Base-by-base conservation (phyloP, 257 asterid species). In the Solanum etuberosum region DNA sequence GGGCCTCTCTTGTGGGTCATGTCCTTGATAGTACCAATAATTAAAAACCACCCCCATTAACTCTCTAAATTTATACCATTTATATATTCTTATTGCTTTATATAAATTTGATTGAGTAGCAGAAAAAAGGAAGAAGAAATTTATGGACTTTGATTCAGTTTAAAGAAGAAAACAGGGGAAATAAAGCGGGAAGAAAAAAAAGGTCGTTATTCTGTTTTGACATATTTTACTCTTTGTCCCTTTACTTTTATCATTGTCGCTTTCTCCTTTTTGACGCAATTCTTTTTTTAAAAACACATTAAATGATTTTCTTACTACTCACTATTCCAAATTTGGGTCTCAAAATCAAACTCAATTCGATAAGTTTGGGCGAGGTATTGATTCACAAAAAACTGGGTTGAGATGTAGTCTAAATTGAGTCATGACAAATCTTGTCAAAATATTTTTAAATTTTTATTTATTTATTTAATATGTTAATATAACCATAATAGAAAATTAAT, bases 1-100 rank as follows among this genome's bases (percentile, higher is more conserved):
- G 95, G 93, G 90, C 91, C 92, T 90, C 61, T 81, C 31, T 51
- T 86, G 98, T 96, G 98, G 96, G 98, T 83, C 98, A 92, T 80
- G 38, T 74, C 85, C 42, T 46, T 80, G 9, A 43, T 81, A 48
- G 31, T 81, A 81, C 68, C 85, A 48, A 81, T 31, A 29, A 18
- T 48, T 29, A 81, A 10, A 42, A 31, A 29, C 3, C 29, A 32
- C 43, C 40, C 42, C 85, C 31, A 12, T 80, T 46, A 46, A 48
- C 67, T 46, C 67, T 46, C 3, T 48, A 18, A 18, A 54, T 54
- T 48, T 54, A 18, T 51, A 16, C 14, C 4, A 27, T 80, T 18
- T 43, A 42, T 89, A 61, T 38, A 37, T 81, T 81, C 68, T 38
- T 67, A 46, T 65, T 85, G 87, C 81, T 85, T 72, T 86, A 82